phyloP scores from a whole-genome alignment of 2,329 filamentous ascomycete species.

The Colletotrichum ledebouriae region DNA sequence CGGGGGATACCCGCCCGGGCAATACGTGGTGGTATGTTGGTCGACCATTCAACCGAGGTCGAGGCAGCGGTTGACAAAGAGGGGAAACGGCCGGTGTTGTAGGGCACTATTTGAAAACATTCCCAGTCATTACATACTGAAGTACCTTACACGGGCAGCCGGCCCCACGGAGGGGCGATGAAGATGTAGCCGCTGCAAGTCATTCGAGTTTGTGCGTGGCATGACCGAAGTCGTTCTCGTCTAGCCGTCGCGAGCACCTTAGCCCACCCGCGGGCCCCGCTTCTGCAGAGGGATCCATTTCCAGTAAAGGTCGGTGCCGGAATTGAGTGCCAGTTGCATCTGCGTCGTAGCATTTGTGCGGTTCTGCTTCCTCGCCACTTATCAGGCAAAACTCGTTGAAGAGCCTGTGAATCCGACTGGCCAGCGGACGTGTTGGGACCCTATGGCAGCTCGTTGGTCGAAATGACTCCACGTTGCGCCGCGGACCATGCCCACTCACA shows the following conservation, averaged over 20 bases:
- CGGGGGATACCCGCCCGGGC: conserved; percentile 15
- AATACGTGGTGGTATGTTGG: not conserved
- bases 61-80: conserved; percentile 11
- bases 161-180: conserved; percentile 16
- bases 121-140: conserved; percentile 19
- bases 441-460: conserved; percentile 33
- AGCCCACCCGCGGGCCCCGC: conserved; percentile 26
- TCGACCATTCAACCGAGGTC: not conserved
- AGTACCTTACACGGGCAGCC: conserved; percentile 5
- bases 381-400: conserved; percentile 25
- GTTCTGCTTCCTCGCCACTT: conserved; percentile 9
- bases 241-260: conserved; percentile 1
- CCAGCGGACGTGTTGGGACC: conserved; percentile 24
- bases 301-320: conserved; percentile 32
- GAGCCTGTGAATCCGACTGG: conserved; percentile 34
- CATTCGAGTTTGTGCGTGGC: conserved; percentile 36
- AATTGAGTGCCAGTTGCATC: conserved; percentile 37
- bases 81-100: conserved; percentile 28
- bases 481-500: conserved; percentile 20
- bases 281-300: conserved; percentile 36
- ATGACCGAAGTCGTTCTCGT: conserved; percentile 33
- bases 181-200: conserved; percentile 40
- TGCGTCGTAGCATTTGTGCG: conserved; percentile 31
- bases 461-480: conserved; percentile 29
- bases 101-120: conserved; percentile 18